Evolutionary conservation across 2,329 filamentous ascomycete species (phyloP).

Genomic region (Mycosphaerella arachidis): DNA sequence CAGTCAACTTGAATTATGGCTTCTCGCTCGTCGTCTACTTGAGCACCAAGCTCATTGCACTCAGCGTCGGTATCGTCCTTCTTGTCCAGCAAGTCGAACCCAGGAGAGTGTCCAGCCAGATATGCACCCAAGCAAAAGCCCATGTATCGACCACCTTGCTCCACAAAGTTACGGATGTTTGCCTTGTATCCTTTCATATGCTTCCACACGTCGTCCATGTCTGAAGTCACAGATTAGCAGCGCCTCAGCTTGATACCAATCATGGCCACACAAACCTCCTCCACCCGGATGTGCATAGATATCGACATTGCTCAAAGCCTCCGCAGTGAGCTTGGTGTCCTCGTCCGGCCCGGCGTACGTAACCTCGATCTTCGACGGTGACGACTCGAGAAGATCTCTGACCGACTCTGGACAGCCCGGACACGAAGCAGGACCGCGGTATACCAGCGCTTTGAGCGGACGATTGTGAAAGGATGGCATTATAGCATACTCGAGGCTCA

Average conservation of each 20-base stretch:
- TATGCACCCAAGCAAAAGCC: conserved; percentile 25
- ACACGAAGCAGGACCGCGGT: conserved; percentile 16
- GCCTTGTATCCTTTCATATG: conserved; percentile 13
- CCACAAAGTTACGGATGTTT: conserved; percentile 19
- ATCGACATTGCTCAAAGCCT: conserved; percentile 11
- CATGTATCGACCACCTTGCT: conserved; percentile 19
- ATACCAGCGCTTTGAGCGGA: conserved; percentile 16
- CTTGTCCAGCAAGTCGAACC: conserved; percentile 14
- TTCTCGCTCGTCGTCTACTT: conserved; percentile 16
- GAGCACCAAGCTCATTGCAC: conserved; percentile 8
- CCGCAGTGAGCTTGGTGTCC: conserved; percentile 12
- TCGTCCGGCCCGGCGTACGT: conserved; percentile 19
- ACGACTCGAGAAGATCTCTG: conserved; percentile 12
- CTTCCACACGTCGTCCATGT: conserved; percentile 15
- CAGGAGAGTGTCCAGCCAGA: conserved; percentile 17
- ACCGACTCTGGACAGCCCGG: conserved; percentile 19
- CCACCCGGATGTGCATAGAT: conserved; percentile 22
- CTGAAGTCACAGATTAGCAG: background rate
- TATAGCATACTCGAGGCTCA: background rate
- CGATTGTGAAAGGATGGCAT: background rate
- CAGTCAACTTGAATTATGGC: conserved; percentile 24
- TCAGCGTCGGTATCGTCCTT: conserved; percentile 15
- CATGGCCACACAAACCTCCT: conserved; percentile 9
- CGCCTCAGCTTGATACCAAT: background rate
- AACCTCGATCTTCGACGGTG: conserved; percentile 14